Percentiles rank a stretch among this genome's conserved stretches.
phyloP scores from a whole-genome alignment of 2,329 filamentous ascomycete genomes.

The Rutstroemia sp. region DNA sequence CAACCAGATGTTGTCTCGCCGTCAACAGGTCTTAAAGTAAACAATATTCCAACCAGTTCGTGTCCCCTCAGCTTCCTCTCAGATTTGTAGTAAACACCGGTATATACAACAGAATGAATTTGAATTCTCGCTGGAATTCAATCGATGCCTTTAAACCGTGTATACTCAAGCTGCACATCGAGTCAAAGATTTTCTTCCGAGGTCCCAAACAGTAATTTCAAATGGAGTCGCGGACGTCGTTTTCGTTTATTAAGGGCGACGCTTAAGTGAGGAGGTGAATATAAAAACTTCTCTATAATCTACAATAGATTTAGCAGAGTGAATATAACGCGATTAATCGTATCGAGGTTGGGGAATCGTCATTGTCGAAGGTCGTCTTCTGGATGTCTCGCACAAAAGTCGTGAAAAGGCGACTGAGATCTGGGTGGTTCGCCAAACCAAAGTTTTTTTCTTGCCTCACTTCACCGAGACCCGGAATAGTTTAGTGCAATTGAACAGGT shows the following conservation, averaged over 20 bases:
- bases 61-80: conserved; percentile 7
- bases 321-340: background rate
- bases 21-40: too few relatives aligned
- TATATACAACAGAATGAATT: conserved; percentile 25
- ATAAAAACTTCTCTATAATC: background rate
- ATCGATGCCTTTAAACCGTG: conserved; percentile 13
- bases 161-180: conserved; percentile 16
- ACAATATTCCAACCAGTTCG: background rate
- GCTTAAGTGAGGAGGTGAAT: background rate
- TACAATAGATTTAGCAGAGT: background rate
- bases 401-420: too few relatives aligned
- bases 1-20: too few relatives aligned
- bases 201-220: too few relatives aligned
- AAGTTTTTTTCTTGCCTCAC: background rate
- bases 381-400: too few relatives aligned
- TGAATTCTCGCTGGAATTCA: conserved; percentile 21
- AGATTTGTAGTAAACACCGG: conserved; percentile 3
- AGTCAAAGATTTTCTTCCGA: conserved; percentile 8
- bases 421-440: background rate
- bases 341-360: background rate
- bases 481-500: background rate
- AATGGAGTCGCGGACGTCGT: too few relatives aligned
- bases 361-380: background rate
- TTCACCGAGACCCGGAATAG: background rate
- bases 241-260: too few relatives aligned